phyloP scores from a whole-genome alignment of 73 alveolate genomes.

The Paramecium sonneborni region DNA sequence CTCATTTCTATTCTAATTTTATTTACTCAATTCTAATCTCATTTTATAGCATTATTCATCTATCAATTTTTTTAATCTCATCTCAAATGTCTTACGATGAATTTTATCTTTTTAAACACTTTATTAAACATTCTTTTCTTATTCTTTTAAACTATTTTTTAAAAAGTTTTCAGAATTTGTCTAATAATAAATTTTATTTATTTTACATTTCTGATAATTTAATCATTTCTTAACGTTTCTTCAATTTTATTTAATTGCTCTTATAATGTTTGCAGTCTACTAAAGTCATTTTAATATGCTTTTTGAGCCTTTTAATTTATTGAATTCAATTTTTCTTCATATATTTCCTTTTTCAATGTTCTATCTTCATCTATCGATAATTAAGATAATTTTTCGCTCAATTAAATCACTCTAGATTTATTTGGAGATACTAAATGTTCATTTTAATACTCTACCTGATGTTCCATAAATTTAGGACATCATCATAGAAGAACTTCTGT shows the following conservation, averaged over 20 bases:
- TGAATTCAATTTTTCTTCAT: neutral
- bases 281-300: neutral
- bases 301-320: neutral
- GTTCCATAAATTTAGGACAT: neutral
- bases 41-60: constrained; percentile 74
- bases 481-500: neutral
- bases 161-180: neutral
- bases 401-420: neutral
- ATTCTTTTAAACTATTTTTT: neutral
- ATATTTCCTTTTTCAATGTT: neutral
- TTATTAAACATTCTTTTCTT: neutral
- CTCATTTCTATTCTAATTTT: constrained; percentile 72
- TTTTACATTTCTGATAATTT: neutral
- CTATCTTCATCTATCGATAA: neutral
- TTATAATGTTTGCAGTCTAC: neutral
- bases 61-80: constrained; percentile 65
- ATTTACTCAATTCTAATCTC: constrained; percentile 75
- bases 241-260: neutral
- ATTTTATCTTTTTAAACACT: neutral
- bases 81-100: constrained; percentile 70
- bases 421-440: neutral
- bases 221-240: neutral
- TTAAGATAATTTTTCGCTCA: neutral
- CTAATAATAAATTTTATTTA: constrained; percentile 20
- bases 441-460: neutral